Base-by-base conservation (phyloP, 148 eudicot genomes). In the Heliosperma pusillum region DNA sequence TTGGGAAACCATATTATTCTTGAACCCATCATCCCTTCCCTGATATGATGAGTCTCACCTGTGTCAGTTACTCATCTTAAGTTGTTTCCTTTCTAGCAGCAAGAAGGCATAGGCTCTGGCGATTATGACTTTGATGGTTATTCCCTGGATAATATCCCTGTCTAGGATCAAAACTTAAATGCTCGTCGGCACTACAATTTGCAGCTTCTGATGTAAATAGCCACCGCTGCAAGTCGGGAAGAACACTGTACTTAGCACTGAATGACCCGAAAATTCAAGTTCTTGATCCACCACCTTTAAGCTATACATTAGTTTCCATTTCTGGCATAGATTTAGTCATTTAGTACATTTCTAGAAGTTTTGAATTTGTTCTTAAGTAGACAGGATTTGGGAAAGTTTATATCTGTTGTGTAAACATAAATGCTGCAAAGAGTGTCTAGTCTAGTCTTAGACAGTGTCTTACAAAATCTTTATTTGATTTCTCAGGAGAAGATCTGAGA, bases 151-250 rank as follows among this genome's bases (percentile, higher is more conserved):
- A 67, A 67, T 25, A 67, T 67, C 21, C 71, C 71, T 8, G 71
- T 67, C 16, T 67, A 67, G 55, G 26, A n/a, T n/a, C 55, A 19
- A 67, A 40, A 42, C 53, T 40, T 44, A n/a, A 7, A 40, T 50
- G 55, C 45, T 40, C 55, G 20, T 67, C 50, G 52, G 42, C 71
- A 67, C 24, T 67, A 67, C 27, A 9, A 67, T 10, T 67, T 6
- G n/a, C 71, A 40, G 71, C 71, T 67, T 67, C 53, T 22, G 71
- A 40, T 67, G 71, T 67, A 67, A 50, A 67, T 67, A 67, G 53
- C 27, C 45, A 25, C 71, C 16, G 26, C 71, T 67, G 71, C 53
- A 67, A 67, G 71, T 67, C 12, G 55, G 71, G 24, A 67, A 40
- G 55, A 42, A 40, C 53, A 67, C 17, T 40, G 17, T 67, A 67